phyloP scores from a whole-genome alignment of 768 basidiomycete species.

The Pleurotus tuber-regium region DNA sequence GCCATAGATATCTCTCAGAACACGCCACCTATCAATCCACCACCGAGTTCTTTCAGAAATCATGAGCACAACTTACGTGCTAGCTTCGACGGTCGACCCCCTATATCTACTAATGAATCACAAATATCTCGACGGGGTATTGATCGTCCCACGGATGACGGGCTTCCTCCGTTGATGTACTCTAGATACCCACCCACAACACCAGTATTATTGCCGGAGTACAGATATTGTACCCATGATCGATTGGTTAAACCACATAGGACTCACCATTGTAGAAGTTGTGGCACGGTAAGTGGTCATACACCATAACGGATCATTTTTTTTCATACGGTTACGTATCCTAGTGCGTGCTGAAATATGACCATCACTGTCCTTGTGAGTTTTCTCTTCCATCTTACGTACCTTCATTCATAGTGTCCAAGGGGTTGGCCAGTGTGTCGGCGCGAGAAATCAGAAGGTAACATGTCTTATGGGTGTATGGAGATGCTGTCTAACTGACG shows the following conservation, averaged over 20 bases:
- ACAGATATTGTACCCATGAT: conserved; percentile 66
- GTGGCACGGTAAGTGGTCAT: conserved; percentile 75
- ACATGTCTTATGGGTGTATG: neutral
- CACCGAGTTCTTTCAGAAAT: conserved; percentile 2
- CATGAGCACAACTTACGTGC: neutral
- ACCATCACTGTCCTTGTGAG: conserved; percentile 90
- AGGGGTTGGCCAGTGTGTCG: conserved; percentile 96
- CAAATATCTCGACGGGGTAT: neutral
- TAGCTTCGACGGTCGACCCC: neutral
- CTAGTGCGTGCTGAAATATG: conserved; percentile 79
- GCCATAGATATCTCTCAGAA: neutral
- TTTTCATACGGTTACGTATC: neutral
- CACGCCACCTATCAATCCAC: conserved; percentile 9
- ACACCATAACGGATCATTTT: neutral
- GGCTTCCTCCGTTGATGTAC: conserved; percentile 19
- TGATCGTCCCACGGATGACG: conserved; percentile 5
- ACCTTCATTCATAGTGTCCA: conserved; percentile 7
- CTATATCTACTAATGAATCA: neutral
- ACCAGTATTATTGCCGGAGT: conserved; percentile 53
- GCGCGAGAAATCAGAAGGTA: conserved; percentile 88
- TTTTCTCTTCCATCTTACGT: conserved; percentile 12
- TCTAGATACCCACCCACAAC: conserved; percentile 32
- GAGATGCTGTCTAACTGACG: neutral
- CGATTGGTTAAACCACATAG: conserved; percentile 69
- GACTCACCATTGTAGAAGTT: conserved; percentile 77